These are phyloP conservation scores for Mycena leptocephala DNA, from an alignment of 768 basidiomycete species.

Conservation along the genomic window DNA sequence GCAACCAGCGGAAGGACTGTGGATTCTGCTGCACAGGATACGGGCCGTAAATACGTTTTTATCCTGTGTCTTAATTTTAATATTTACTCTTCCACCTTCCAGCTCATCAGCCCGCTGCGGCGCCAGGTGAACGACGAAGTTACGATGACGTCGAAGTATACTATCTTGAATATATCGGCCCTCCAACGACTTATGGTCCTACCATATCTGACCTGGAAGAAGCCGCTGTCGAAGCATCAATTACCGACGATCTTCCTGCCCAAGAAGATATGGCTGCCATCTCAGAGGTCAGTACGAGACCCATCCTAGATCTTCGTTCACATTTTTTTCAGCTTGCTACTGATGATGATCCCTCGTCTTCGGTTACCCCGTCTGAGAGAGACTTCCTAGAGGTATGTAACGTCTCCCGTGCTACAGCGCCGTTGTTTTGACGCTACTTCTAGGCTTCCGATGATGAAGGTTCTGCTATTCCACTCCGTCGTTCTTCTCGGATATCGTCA, in stretches of 20 bases:
- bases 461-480: not conserved
- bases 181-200: not conserved
- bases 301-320: not conserved
- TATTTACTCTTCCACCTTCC: not conserved
- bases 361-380: not conserved
- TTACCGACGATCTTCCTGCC: not conserved
- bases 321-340: not conserved
- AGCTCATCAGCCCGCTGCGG: not conserved
- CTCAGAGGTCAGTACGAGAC: not conserved
- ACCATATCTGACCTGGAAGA: constrained; percentile 3
- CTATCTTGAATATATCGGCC: constrained; percentile 33
- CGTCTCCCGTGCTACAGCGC: not conserved
- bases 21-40: not conserved
- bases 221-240: not conserved
- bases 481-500: constrained; percentile 27
- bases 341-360: not conserved
- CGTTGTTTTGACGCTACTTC: not conserved
- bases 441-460: constrained; percentile 18
- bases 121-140: constrained; percentile 17
- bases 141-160: constrained; percentile 34
- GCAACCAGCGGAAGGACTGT: not conserved
- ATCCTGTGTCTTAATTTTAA: not conserved
- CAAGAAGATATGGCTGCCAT: not conserved
- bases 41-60: not conserved
- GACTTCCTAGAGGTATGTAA: constrained; percentile 7